A percentile compares a stretch with the other conserved stretches of the same genome.
These are phyloP conservation scores for Tylopilus subfusipes DNA, from an alignment of 768 basidiomycete genomes.

Conservation along the genomic window DNA sequence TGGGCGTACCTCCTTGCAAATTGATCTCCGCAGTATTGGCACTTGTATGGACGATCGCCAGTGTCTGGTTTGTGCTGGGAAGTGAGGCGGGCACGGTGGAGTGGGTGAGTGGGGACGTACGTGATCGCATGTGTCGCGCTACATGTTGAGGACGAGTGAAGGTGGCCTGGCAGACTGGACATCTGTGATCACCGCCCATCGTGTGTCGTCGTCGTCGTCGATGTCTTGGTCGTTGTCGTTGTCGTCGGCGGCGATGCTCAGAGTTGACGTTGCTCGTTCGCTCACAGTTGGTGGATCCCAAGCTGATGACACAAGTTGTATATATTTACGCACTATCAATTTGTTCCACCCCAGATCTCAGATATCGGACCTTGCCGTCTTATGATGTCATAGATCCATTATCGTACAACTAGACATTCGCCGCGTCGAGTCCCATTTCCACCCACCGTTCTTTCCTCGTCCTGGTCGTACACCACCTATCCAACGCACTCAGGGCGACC, in stretches of 20 bases:
- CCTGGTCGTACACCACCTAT: neutral
- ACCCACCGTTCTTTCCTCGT: neutral
- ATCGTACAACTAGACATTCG: neutral
- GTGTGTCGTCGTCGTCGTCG: conserved; percentile 4
- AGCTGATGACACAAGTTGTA: conserved; percentile 36
- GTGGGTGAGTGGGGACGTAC: conserved; percentile 46
- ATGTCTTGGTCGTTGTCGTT: neutral
- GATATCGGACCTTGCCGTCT: conserved; percentile 27
- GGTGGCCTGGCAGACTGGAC: conserved; percentile 82
- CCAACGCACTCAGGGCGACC: no score
- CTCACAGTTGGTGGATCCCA: conserved; percentile 24
- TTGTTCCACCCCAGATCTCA: conserved; percentile 33
- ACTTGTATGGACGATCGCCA: conserved; percentile 87
- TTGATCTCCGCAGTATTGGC: conserved; percentile 84
- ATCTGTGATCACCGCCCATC: conserved; percentile 84
- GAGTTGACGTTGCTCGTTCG: conserved; percentile 17
- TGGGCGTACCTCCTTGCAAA: conserved; percentile 71
- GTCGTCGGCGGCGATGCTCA: conserved; percentile 9
- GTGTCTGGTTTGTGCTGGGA: conserved; percentile 52
- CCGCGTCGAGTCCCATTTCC: no score
- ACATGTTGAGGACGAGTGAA: conserved; percentile 91
- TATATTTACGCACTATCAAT: conserved; percentile 35
- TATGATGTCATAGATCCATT: conserved; percentile 31
- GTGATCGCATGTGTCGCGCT: conserved; percentile 85
- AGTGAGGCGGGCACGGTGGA: conserved; percentile 16